Evolutionary conservation across 2,329 filamentous ascomycete genomes (phyloP), one percentile per base, ranked within the genome.

Genomic region (Aspergillus brunneoviolaceus): DNA sequence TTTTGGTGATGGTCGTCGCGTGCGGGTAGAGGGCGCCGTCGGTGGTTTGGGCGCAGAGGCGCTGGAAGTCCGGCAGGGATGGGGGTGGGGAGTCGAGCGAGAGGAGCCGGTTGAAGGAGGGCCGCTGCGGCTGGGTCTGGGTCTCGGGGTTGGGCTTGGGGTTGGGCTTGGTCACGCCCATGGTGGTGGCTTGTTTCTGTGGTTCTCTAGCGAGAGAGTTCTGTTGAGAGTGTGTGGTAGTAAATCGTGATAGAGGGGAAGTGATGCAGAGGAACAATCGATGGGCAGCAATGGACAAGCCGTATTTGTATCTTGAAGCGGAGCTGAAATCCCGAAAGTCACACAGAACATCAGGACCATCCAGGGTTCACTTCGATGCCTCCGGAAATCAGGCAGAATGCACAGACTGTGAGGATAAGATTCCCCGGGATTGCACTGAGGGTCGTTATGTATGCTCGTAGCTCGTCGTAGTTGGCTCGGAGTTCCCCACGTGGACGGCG

Each of bases 11-110:
- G 4, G 71, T 61, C 6, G 67, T 67, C 1, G 83, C 79, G 1
- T 84, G 76, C 0, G 83, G 82, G 59, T 86, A 87, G 3, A 74
- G 67, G 11, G 70, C 59, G 25, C 64, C 62, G 5, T 72, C 66
- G 7, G 73, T 69, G 11, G 68, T 76, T 52, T 79, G 76, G 2
- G 76, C 78, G 64, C 79, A 84, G 29, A 84, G 71, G 2, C 68
- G 65, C 60, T 77, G 73, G 66, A 85, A 82, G 2, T 76, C 73
- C 3, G 78, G 67, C 2, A 85, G 64, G 0, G 65, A 35, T 6
- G 66, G 29, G 1, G 68, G 60, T 6, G 66, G 29, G 1, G 67
- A 62, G 12, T 60, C 53, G 2, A 61, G 9, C 5, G 67, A 51
- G 59, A 69, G 72, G 29, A 71, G 64, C 29, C 72, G 67, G 45